A percentile compares a stretch with the other conserved stretches of the same genome.
These are phyloP conservation scores for Hansenula sp. DNA, from an alignment of 1,139 yeast genomes.

Conservation along the genomic window DNA sequence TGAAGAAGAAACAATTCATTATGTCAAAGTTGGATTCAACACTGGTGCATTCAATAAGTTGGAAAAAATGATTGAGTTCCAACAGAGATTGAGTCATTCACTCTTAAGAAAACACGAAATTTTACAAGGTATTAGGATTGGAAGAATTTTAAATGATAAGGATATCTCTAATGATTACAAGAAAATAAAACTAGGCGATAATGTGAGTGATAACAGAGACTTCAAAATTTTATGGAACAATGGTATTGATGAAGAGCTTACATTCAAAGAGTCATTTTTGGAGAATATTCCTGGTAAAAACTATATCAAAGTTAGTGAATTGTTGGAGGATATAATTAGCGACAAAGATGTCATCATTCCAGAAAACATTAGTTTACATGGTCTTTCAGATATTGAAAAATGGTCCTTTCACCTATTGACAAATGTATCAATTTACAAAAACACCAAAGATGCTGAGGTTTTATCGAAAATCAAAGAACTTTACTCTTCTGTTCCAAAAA, in stretches of 20 bases:
- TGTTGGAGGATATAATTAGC: conserved; percentile 12
- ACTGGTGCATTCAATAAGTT: conserved; percentile 56
- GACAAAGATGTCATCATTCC: conserved; percentile 7
- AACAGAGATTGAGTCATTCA: conserved; percentile 33
- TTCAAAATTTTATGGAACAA: conserved; percentile 42
- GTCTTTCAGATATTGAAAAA: conserved; percentile 28
- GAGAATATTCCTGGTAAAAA: conserved; percentile 13
- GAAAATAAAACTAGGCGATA: conserved; percentile 1
- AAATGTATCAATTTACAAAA: conserved; percentile 15
- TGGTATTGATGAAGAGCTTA: conserved; percentile 29
- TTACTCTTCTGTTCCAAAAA: conserved; percentile 7
- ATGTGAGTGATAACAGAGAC: conserved; percentile 46
- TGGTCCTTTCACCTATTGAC: conserved; percentile 29
- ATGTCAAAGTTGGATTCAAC: conserved; percentile 48
- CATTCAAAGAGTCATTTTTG: conserved; percentile 7
- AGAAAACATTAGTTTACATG: conserved; percentile 10
- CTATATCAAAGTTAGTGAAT: conserved; percentile 11
- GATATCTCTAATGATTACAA: conserved; percentile 6
- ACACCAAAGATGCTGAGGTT: conserved; percentile 2
- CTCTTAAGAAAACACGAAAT: conserved; percentile 32
- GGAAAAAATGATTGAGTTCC: conserved; percentile 55
- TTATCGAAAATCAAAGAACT: conserved; percentile 4
- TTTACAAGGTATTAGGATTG: conserved; percentile 34
- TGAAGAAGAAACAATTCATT: conserved; percentile 44
- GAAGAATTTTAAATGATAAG: conserved; percentile 29